Base-by-base conservation (phyloP, 1,284 basidiomycete genomes). In the Trametes versicolor region DNA sequence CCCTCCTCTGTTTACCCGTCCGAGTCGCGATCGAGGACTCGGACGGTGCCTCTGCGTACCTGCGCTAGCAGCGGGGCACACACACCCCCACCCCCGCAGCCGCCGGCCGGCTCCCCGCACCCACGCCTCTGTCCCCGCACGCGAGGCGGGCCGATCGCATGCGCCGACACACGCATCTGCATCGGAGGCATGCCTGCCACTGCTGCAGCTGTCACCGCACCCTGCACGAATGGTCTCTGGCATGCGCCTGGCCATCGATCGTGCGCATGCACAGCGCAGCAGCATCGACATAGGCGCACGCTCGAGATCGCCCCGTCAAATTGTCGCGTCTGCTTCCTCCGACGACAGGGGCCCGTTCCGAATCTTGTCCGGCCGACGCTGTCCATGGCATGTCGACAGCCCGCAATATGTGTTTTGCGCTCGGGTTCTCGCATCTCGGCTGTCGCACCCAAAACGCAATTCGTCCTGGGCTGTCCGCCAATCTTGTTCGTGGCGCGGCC, bases 301-400 rank as follows among this genome's bases (percentile, higher is more conserved):
- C 60, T 52, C 66, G 59, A 67, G 66, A 56, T 62, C 48, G 23
- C 48, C 56, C 63, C 56, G 62, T 41, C 63, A 64, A 66, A 66
- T 54, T 57, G 45, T 59, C 63, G 45, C 58, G 52, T 47, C 58
- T 43, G 8, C 23, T 36, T 45, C 29, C 39, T 37, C n/a, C 60
- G 37, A 21, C 48, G 27, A 23, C 36, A 27, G 37, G 36, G 25
- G 29, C 27, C 47, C 25, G 34, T 47, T 34, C 49, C 58, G 49
- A 52, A 34, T 36, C 58, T 58, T 32, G 57, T 50, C 57, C 57
- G 57, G 23, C 39, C 41, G 41, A n/a, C n/a, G n/a, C n/a, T n/a
- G n/a, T n/a, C 52, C 5, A 32, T 9, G 32, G 6, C n/a, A 32
- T 21, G 23, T 32, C 52, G 15, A 15, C 43, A 9, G 43, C 43